Percentiles rank a stretch among this genome's conserved stretches.
These are phyloP conservation scores for Lindgomyces ingoldianus DNA, from an alignment of 495 filamentous ascomycete genomes.

Conservation along the genomic window DNA sequence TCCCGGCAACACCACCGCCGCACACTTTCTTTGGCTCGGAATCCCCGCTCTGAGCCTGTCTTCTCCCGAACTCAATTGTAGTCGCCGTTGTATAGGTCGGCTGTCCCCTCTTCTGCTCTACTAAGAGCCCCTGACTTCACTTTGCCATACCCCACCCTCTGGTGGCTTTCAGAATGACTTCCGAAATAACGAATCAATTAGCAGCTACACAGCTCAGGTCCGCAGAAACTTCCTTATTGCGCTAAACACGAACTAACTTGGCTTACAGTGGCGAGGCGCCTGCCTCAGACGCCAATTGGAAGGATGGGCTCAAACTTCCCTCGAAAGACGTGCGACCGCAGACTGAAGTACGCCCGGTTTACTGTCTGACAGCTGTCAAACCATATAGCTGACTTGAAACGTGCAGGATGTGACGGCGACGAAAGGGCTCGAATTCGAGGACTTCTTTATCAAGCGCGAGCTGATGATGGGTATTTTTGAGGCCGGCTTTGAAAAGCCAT, in stretches of 20 bases:
- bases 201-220: constrained; percentile 69
- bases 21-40: background rate
- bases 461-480: constrained; percentile 99
- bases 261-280: constrained; percentile 48
- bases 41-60: constrained; percentile 3
- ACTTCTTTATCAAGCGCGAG: constrained; percentile 90
- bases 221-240: constrained; percentile 32
- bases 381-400: constrained; percentile 4
- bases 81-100: constrained; percentile 22
- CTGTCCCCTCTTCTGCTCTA: background rate
- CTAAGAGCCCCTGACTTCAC: constrained; percentile 1
- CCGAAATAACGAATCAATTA: constrained; percentile 46
- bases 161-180: constrained; percentile 40
- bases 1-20: background rate
- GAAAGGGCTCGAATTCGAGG: constrained; percentile 95
- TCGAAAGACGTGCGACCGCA: constrained; percentile 85
- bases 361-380: background rate
- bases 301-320: constrained; percentile 73
- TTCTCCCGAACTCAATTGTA: constrained; percentile 1
- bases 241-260: background rate
- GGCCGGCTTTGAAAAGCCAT: constrained; percentile 97
- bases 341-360: constrained; percentile 70
- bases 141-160: background rate
- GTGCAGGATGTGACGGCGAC: constrained; percentile 91
- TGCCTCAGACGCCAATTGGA: constrained; percentile 68